Percentiles rank a stretch among this genome's conserved stretches.
Evolutionary conservation across 208 protist species (phyloP).

Genomic region (Phytomonas sp.): DNA sequence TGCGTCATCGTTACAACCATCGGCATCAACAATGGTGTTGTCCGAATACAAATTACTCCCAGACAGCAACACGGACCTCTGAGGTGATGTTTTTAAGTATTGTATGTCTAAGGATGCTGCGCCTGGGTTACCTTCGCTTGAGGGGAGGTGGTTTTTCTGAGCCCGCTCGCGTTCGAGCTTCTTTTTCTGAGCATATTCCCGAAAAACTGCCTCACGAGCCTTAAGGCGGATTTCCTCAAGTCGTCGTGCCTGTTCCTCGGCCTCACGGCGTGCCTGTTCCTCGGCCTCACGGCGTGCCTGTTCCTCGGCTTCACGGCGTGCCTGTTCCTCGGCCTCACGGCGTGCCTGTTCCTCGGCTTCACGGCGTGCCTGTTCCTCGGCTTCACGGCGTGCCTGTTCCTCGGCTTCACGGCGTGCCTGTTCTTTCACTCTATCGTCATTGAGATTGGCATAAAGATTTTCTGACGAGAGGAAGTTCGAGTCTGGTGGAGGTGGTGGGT

Average conservation of each 20-base stretch:
- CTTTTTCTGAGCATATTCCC: constrained; percentile 28
- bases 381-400: constrained; percentile 18
- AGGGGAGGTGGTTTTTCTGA: not conserved
- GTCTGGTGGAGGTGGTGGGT: not conserved
- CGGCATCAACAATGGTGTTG: not conserved
- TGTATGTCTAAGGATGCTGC: not conserved
- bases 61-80: not conserved
- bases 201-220: constrained; percentile 30
- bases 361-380: constrained; percentile 15
- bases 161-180: constrained; percentile 7
- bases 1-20: not conserved
- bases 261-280: constrained; percentile 20
- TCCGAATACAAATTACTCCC: not conserved
- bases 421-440: constrained; percentile 34
- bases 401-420: constrained; percentile 20
- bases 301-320: constrained; percentile 34
- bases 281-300: constrained; percentile 26
- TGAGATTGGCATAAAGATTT: constrained; percentile 27
- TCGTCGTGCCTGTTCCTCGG: constrained; percentile 76
- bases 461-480: constrained; percentile 26
- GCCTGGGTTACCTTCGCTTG: not conserved
- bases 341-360: constrained; percentile 56
- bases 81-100: not conserved
- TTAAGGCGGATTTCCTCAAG: constrained; percentile 31
- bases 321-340: constrained; percentile 52